Evolutionary conservation across 768 basidiomycete genomes (phyloP).

Genomic region (Imleria badia): DNA sequence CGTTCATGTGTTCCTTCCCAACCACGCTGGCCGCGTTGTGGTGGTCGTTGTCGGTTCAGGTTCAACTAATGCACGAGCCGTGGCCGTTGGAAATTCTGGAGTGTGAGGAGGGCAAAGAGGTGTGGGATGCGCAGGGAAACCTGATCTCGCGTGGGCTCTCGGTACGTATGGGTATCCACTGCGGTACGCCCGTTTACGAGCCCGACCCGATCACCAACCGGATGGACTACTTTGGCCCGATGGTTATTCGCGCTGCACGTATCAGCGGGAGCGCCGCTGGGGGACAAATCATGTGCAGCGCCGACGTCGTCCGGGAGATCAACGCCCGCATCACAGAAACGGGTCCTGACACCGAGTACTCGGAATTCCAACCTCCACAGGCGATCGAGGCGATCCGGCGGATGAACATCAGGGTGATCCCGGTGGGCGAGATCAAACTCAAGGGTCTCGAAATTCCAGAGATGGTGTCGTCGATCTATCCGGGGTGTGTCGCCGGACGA

Average conservation of each 20-base stretch:
- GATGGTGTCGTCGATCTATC: slow-evolving; percentile 81
- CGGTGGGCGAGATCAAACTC: slow-evolving; percentile 88
- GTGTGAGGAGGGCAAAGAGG: slow-evolving; percentile 84
- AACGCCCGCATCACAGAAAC: slow-evolving; percentile 54
- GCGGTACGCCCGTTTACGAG: slow-evolving; percentile 86
- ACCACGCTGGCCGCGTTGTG: slow-evolving; percentile 81
- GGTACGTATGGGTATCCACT: slow-evolving; percentile 97
- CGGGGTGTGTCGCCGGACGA: slow-evolving; percentile 68
- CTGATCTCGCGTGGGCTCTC: slow-evolving; percentile 85
- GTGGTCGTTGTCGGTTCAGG: slow-evolving; percentile 88
- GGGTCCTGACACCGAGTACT: slow-evolving; percentile 60
- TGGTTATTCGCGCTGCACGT: slow-evolving; percentile 91
- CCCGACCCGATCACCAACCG: slow-evolving; percentile 87
- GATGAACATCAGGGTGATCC: slow-evolving; percentile 65
- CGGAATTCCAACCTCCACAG: slow-evolving; percentile 52
- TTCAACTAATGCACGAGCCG: slow-evolving; percentile 71
- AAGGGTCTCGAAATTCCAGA: slow-evolving; percentile 95
- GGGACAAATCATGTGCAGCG: slow-evolving; percentile 91
- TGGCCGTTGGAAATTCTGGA: slow-evolving; percentile 97
- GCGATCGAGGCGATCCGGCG: slow-evolving; percentile 75
- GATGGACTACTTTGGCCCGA: slow-evolving; percentile 98
- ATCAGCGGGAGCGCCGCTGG: slow-evolving; percentile 82
- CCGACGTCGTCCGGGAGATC: slow-evolving; percentile 84
- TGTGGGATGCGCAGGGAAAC: slow-evolving; percentile 62
- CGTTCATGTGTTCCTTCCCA: slow-evolving; percentile 98